Base-by-base conservation (phyloP, 352 stramenopile species). In the Phytopythium aichiense region DNA sequence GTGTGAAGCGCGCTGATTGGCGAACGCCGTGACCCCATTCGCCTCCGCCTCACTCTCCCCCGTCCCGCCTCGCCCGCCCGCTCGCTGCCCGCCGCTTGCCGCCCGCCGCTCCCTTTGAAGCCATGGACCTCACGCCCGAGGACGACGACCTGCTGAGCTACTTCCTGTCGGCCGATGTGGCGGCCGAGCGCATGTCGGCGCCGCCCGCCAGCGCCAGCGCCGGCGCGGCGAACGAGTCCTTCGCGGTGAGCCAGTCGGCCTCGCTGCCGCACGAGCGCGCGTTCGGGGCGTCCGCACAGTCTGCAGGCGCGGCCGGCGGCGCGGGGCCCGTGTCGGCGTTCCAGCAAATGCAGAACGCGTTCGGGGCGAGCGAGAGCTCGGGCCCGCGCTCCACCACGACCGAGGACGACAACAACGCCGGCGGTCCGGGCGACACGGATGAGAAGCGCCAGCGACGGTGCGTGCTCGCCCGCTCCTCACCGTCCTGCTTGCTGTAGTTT, bases 71-170 rank as follows among this genome's bases (percentile, higher is more conserved):
- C 31, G 51, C 51, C 28, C 51, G 30, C 31, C 30, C 12, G 18
- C 33, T 57, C 11, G 18, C 13, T 31, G 16, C 31, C 20, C 46
- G 31, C 31, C 25, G 28, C 20, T 20, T 16, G 20, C 18, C 38
- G 33, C 48, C 40, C 11, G n/a, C 53, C 23, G 9, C 65, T 60
- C 58, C 54, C 57, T 53, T 50, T 16, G 40, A 61, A 55, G 58
- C 64, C 8, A 93, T 92, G 80, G 83, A 95, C 58, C 79, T 95
- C 46, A 88, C 81, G 58, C 78, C 82, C 8, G 87, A 95, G 71
- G 87, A 95, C 57, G 87, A 95, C 63, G 85, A 95, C 60, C 68
- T 95, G 53, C 72, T 95, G 30, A 93, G 83, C 72, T 95, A 93
- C 73, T 95, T 94, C 65, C 73, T 94, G 33, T 88, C 84, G 15